phyloP scores from a whole-genome alignment of 1,284 basidiomycete species.

The Ceratobasidium sp. region DNA sequence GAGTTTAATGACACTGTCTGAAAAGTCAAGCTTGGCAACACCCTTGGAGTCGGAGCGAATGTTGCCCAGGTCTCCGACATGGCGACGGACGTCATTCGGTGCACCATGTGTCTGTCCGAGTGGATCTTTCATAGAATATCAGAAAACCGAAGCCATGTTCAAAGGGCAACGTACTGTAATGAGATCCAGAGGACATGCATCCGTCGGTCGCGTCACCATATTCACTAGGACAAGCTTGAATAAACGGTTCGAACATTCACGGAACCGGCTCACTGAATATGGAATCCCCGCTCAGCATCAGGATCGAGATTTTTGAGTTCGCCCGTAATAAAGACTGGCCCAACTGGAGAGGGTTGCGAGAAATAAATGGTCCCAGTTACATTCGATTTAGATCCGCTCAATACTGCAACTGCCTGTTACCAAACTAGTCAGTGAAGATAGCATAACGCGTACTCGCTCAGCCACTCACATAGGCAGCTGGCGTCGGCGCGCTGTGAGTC shows the following conservation, averaged over 20 bases:
- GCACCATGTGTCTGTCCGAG: constrained; percentile 74
- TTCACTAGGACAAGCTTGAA: constrained; percentile 62
- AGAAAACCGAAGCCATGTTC: background rate
- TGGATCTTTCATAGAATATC: constrained; percentile 61
- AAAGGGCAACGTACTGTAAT: constrained; percentile 65
- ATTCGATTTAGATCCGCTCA: constrained; percentile 68
- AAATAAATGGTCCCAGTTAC: constrained; percentile 77
- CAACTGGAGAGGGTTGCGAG: constrained; percentile 66
- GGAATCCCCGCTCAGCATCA: constrained; percentile 76
- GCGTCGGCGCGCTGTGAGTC: constrained; percentile 1
- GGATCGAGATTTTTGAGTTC: constrained; percentile 72
- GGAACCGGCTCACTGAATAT: constrained; percentile 74
- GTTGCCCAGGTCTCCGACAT: constrained; percentile 85
- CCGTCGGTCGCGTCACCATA: constrained; percentile 76
- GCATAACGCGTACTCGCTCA: background rate
- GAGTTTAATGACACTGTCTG: constrained; percentile 74
- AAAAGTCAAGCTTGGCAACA: constrained; percentile 69
- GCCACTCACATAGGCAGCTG: constrained; percentile 9
- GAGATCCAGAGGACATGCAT: constrained; percentile 77
- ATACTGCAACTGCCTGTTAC: constrained; percentile 72
- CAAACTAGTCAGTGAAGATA: background rate
- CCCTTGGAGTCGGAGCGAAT: constrained; percentile 74
- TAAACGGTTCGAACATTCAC: background rate
- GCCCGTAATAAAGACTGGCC: constrained; percentile 73
- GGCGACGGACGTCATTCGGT: constrained; percentile 69